Conservation (phyloP, 768 basidiomycete genomes). For the Crucibulum laeve region DNA sequence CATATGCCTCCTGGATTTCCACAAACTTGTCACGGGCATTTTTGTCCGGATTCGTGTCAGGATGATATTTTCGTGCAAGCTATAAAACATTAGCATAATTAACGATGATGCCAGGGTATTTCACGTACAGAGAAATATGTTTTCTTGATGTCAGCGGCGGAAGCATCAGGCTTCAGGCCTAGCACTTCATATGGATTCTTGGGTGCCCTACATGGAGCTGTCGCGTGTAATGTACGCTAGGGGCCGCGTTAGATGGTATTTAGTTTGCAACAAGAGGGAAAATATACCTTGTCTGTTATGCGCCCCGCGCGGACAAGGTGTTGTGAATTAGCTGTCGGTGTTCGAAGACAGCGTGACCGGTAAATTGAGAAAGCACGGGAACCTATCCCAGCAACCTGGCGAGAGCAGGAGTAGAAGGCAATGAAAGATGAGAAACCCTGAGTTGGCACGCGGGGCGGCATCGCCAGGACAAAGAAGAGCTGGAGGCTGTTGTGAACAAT, state of each 20-base stretch:
- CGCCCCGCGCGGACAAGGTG: slow-evolving; percentile 18
- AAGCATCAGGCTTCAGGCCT: slow-evolving; percentile 82
- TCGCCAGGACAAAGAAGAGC: slow-evolving; percentile 18
- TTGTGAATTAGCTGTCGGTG: slow-evolving; percentile 10
- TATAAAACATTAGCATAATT: slow-evolving; percentile 25
- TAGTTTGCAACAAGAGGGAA: too few species aligned
- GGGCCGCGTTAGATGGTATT: slow-evolving; percentile 17
- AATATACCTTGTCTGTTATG: slow-evolving; percentile 39
- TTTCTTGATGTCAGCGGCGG: slow-evolving; percentile 92
- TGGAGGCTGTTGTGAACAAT: background rate
- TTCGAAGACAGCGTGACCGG: slow-evolving; percentile 31
- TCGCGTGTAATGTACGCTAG: slow-evolving; percentile 76
- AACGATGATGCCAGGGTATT: slow-evolving; percentile 1
- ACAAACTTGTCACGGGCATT: slow-evolving; percentile 88
- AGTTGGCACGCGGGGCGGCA: slow-evolving; percentile 48
- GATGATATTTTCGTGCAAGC: slow-evolving; percentile 98
- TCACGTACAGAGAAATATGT: slow-evolving; percentile 85
- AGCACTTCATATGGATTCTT: slow-evolving; percentile 93
- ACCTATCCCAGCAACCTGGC: slow-evolving; percentile 21
- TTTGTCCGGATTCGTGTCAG: slow-evolving; percentile 94
- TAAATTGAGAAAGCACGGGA: slow-evolving; percentile 34
- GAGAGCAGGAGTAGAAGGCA: slow-evolving; percentile 54
- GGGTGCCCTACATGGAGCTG: slow-evolving; percentile 45
- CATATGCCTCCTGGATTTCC: slow-evolving; percentile 96
- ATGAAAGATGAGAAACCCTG: slow-evolving; percentile 51